phyloP scores from a whole-genome alignment of 148 eudicot genomes.

The Simmondsia chinensis region DNA sequence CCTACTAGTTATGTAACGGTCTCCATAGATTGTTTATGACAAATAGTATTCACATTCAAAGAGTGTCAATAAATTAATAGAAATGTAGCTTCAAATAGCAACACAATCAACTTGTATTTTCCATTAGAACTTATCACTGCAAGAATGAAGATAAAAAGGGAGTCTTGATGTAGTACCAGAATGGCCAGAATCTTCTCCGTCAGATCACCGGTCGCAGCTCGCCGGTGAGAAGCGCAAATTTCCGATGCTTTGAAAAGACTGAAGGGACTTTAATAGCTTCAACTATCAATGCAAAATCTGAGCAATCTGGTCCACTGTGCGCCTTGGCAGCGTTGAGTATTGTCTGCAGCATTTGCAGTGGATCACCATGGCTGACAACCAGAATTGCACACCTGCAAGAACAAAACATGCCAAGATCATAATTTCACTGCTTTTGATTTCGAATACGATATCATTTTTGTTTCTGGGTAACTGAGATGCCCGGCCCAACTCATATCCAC shows the following conservation, averaged over 20 bases:
- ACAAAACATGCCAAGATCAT: no score
- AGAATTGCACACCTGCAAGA: slow-evolving; percentile 61
- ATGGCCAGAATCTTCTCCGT: slow-evolving; percentile 3
- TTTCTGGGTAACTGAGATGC: no score
- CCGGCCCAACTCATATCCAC: no score
- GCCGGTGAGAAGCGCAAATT: slow-evolving; percentile 62
- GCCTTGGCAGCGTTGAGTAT: slow-evolving; percentile 51
- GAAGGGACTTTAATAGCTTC: slow-evolving; percentile 47
- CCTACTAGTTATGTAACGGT: no score
- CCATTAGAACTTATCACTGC: no score
- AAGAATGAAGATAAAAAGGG: slow-evolving; percentile 5
- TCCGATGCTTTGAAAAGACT: slow-evolving; percentile 59
- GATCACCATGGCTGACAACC: slow-evolving; percentile 95
- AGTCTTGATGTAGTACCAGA: not conserved
- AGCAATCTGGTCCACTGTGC: slow-evolving; percentile 10
- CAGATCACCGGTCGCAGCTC: slow-evolving; percentile 57
- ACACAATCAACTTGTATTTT: no score
- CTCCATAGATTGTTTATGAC: no score
- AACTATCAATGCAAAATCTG: slow-evolving; percentile 31
- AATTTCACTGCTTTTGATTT: no score
- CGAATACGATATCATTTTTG: no score
- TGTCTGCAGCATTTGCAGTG: slow-evolving; percentile 83
- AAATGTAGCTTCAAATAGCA: no score
- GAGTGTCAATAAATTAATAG: no score
- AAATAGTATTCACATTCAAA: no score